Evolutionary conservation across 164 flowering plant genomes (phyloP).

Genomic region (Saururus chinensis): DNA sequence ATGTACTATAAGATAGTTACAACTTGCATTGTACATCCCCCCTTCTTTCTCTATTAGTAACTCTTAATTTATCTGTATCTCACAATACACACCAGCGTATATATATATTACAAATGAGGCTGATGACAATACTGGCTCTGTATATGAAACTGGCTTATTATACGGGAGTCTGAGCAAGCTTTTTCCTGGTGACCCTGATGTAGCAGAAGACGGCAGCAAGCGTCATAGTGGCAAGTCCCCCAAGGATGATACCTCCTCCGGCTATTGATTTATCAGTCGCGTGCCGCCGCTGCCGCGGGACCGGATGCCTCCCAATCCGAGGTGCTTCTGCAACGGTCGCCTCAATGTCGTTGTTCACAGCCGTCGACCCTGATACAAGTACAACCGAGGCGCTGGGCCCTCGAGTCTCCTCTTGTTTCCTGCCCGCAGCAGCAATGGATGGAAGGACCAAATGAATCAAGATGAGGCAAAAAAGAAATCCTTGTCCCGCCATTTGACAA

Average conservation of each 20-base stretch:
- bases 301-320: background rate
- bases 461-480: background rate
- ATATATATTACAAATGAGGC: background rate
- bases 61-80: no score
- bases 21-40: no score
- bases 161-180: background rate
- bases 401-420: background rate
- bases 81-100: background rate
- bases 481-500: background rate
- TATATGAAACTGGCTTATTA: background rate
- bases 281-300: slow-evolving; percentile 5
- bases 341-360: background rate
- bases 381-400: background rate
- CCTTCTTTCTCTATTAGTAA: no score
- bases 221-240: slow-evolving; percentile 14
- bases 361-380: background rate
- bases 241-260: slow-evolving; percentile 22
- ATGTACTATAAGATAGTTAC: no score
- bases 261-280: slow-evolving; percentile 9
- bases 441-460: slow-evolving; percentile 1
- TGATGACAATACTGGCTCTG: background rate
- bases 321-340: slow-evolving; percentile 8
- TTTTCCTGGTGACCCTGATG: slow-evolving; percentile 19
- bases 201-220: slow-evolving; percentile 16
- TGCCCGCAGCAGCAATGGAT: background rate